Base-by-base conservation (phyloP, 1,284 basidiomycete genomes). In the Inonotus obliquus region DNA sequence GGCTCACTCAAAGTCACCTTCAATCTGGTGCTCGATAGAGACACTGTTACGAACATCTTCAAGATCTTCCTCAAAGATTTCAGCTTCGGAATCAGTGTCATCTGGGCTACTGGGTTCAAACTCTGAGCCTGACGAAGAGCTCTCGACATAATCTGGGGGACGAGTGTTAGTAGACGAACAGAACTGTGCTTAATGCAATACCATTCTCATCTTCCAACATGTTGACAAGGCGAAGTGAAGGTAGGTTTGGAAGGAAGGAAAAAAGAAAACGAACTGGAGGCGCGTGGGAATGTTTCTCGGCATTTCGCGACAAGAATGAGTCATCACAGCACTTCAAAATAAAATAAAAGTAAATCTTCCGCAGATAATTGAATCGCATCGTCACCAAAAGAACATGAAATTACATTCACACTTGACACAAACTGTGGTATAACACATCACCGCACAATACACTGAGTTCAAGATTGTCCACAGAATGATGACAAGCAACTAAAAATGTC, bases 1-100 rank as follows among this genome's bases (percentile, higher is more conserved):
- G n/a, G 64, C 71, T 45, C 48, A 73, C 71, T 68, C 66, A 61
- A 73, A 73, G 44, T 71, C 69, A 13, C 69, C 69, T 27, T 68
- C 66, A 47, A 71, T 68, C 44, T 59, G 64, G 4, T 52, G 51
- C 53, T 68, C 59, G 1, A 63, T 45, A 21, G 41, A n/a, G 21
- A 4, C 41, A 45, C 41, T 21, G 21, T 45, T 45, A n/a, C 14
- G 17, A 4, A 45, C 5, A 4, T 21, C 21, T 4, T 45, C 41
- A 17, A 45, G 41, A 21, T 11, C 41, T 10, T 55, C 45, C 9
- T 64, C 63, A 25, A 32, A 4, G 9, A 4, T 32, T 32, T 32
- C 32, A 9, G 32, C 32, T 32, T 32, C 32, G 9, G 32, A 4
- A 4, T 32, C 32, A 32, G 32, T 32, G 4, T 32, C 32, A 32